phyloP scores from a whole-genome alignment of 495 filamentous ascomycete species.

The Penicillium fimorum region DNA sequence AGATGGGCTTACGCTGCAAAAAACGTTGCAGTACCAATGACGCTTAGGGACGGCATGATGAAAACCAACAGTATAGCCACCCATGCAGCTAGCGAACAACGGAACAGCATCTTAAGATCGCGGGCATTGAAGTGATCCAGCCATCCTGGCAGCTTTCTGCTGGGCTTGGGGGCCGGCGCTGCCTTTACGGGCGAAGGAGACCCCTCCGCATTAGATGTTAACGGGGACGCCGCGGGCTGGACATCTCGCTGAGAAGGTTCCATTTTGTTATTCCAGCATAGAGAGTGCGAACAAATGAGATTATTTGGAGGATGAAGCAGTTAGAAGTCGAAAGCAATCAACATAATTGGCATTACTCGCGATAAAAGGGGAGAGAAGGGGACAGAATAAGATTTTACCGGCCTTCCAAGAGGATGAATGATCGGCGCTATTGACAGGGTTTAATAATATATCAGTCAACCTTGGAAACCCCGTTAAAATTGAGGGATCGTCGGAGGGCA shows the following conservation, averaged over 20 bases:
- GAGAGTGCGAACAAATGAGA: background rate
- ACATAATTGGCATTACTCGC: background rate
- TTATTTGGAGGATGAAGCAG: background rate
- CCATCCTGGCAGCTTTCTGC: conserved; percentile 33
- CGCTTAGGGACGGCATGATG: conserved; percentile 32
- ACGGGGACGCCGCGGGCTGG: conserved; percentile 7
- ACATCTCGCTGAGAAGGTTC: conserved; percentile 15
- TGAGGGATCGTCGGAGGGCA: too few species aligned
- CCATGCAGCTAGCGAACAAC: conserved; percentile 44
- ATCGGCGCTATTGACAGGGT: conserved; percentile 22
- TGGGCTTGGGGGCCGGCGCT: conserved; percentile 6
- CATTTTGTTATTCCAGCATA: conserved; percentile 4
- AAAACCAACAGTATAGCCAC: conserved; percentile 43
- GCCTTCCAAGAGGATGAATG: background rate
- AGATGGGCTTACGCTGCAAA: conserved; percentile 29
- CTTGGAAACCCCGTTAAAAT: too few species aligned
- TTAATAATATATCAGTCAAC: background rate
- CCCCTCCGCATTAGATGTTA: conserved; percentile 10
- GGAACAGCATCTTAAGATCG: conserved; percentile 46
- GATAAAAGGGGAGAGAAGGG: background rate
- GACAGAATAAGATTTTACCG: conserved; percentile 6
- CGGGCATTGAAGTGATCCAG: conserved; percentile 47
- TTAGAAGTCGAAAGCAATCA: background rate
- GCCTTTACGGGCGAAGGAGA: conserved; percentile 7
- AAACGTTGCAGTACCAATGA: conserved; percentile 32